Percentiles rank a stretch among this genome's conserved stretches.
Evolutionary conservation across 495 filamentous ascomycete genomes (phyloP).

Genomic region (Cercophora scortea): DNA sequence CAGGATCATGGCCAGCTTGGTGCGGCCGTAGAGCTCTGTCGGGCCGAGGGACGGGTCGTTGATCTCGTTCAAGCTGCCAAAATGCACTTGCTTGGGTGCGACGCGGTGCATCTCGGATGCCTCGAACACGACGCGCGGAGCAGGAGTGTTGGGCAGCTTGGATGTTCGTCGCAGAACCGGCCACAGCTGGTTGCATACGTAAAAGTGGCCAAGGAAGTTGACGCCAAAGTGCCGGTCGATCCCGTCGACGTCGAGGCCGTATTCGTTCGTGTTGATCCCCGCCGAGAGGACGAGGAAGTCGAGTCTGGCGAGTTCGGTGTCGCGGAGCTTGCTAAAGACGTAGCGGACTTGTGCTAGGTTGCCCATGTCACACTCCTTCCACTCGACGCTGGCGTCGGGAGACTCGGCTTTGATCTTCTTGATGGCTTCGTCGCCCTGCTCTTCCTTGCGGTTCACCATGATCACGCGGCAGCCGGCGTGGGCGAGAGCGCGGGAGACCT

Average conservation of each 20-base stretch:
- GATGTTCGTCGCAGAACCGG: slow-evolving; percentile 32
- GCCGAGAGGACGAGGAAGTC: slow-evolving; percentile 42
- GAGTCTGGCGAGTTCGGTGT: slow-evolving; percentile 21
- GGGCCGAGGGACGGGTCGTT: slow-evolving; percentile 45
- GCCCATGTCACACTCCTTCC: slow-evolving; percentile 36
- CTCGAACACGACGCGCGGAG: slow-evolving; percentile 41
- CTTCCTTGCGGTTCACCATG: slow-evolving; percentile 34
- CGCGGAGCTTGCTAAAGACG: slow-evolving; percentile 25
- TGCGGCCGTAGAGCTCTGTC: slow-evolving; percentile 43
- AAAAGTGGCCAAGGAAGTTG: slow-evolving; percentile 43
- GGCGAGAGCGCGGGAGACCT: slow-evolving; percentile 35
- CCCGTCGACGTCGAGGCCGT: slow-evolving; percentile 30
- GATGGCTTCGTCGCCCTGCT: slow-evolving; percentile 32
- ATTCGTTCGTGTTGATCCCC: slow-evolving; percentile 41
- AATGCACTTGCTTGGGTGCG: slow-evolving; percentile 35
- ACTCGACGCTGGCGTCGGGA: slow-evolving; percentile 27
- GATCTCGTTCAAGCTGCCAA: slow-evolving; percentile 43
- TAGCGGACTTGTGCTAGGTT: slow-evolving; percentile 28
- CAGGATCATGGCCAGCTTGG: slow-evolving; percentile 49
- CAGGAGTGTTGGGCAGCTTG: slow-evolving; percentile 13
- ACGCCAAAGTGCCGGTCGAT: slow-evolving; percentile 47
- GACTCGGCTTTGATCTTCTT: slow-evolving; percentile 23
- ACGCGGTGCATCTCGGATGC: slow-evolving; percentile 48
- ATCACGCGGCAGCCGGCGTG: slow-evolving; percentile 23
- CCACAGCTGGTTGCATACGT: slow-evolving; percentile 32